These are phyloP conservation scores for Jackrogersella minutella DNA, from an alignment of 495 filamentous ascomycete species.

Conservation along the genomic window DNA sequence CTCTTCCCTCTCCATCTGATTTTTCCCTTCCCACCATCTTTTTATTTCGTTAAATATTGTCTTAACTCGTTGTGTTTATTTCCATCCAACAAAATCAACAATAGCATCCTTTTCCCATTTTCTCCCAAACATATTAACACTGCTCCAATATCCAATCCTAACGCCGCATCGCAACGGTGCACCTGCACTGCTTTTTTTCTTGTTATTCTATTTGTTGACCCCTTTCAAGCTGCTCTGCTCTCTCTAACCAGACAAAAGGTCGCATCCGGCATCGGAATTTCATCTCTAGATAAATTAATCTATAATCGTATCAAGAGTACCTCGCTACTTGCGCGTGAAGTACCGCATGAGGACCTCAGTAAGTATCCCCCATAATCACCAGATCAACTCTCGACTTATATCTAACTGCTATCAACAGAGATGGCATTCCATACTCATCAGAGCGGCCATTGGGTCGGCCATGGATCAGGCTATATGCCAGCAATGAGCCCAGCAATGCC, in stretches of 20 bases:
- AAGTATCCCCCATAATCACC: conserved; percentile 5
- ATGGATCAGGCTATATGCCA: conserved; percentile 43
- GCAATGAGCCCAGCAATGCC: conserved; percentile 44
- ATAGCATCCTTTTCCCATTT: too few species aligned
- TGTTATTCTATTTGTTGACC: background rate
- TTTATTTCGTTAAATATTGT: too few species aligned
- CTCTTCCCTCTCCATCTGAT: background rate
- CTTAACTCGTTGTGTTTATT: too few species aligned
- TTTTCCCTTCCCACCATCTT: background rate
- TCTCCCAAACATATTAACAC: too few species aligned
- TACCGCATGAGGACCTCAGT: conserved; percentile 24
- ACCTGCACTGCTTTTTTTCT: too few species aligned
- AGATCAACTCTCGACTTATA: background rate
- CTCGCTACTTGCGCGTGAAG: conserved; percentile 6
- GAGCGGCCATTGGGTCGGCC: conserved; percentile 39
- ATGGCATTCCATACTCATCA: conserved; percentile 45
- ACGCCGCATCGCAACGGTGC: too few species aligned
- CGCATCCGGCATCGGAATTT: background rate
- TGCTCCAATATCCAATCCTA: too few species aligned
- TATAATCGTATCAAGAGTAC: background rate
- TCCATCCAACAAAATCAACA: too few species aligned
- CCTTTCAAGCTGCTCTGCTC: background rate
- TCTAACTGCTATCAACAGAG: conserved; percentile 35
- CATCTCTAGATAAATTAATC: background rate
- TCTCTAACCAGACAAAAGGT: conserved; percentile 7